These are phyloP conservation scores for Geranium incanum DNA, from an alignment of 441 rosid species.

Conservation along the genomic window DNA sequence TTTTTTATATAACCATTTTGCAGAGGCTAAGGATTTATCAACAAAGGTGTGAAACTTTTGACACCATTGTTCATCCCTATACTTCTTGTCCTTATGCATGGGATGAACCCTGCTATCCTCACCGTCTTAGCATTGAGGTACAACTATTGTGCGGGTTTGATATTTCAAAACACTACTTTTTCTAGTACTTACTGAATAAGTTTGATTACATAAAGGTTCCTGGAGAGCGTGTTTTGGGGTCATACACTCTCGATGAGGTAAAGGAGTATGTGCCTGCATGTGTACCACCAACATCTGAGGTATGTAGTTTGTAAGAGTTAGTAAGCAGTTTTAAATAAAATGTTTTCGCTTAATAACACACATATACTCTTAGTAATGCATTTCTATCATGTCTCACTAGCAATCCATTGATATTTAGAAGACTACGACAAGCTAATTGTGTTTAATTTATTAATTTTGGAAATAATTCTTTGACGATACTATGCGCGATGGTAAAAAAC, in stretches of 20 bases:
- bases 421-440: neutral
- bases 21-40: constrained; percentile 86
- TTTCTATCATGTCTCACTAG: neutral
- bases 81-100: constrained; percentile 88
- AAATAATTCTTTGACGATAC: neutral
- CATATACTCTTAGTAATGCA: neutral
- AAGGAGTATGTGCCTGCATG: constrained; percentile 54
- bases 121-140: constrained; percentile 88
- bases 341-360: neutral
- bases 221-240: constrained; percentile 80
- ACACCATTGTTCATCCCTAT: constrained; percentile 69
- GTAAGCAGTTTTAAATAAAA: neutral
- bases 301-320: constrained; percentile 23
- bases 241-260: constrained; percentile 73
- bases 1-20: constrained; percentile 20
- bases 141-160: constrained; percentile 5
- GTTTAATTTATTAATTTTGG: neutral
- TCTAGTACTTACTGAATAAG: constrained; percentile 17
- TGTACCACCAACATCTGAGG: constrained; percentile 77
- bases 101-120: constrained; percentile 97
- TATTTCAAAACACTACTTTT: constrained; percentile 6
- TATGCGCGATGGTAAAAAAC: neutral
- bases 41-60: constrained; percentile 84
- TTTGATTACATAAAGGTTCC: constrained; percentile 53
- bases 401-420: neutral